These are phyloP conservation scores for Saccharomycopsis fodiens DNA, from an alignment of 805 yeast genomes.

Conservation along the genomic window DNA sequence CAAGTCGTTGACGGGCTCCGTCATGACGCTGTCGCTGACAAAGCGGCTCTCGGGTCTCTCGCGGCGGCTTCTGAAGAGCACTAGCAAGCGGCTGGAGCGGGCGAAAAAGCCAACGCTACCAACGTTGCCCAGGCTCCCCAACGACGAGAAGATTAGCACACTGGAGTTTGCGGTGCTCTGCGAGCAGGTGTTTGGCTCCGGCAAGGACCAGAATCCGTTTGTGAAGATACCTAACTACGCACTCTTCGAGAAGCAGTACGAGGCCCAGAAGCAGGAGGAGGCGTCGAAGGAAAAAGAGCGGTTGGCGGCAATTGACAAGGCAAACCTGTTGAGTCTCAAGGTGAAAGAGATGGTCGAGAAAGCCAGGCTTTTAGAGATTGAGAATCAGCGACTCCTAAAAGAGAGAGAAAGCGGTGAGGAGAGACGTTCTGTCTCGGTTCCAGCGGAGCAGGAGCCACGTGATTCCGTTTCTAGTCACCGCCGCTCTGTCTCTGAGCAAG, in stretches of 20 bases:
- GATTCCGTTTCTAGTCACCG: not conserved
- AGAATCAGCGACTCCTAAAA: constrained; percentile 15
- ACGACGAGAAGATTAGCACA: constrained; percentile 21
- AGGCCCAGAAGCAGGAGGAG: constrained; percentile 11
- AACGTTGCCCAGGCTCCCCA: constrained; percentile 26
- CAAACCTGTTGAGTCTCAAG: constrained; percentile 10
- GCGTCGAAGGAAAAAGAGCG: constrained; percentile 12
- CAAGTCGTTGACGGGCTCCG: constrained; percentile 10
- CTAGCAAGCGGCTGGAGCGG: constrained; percentile 12
- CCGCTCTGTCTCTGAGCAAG: constrained; percentile 5
- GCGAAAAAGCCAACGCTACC: constrained; percentile 20
- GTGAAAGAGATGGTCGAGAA: constrained; percentile 16
- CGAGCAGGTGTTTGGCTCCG: constrained; percentile 26
- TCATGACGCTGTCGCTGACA: not conserved
- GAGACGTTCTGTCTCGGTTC: not conserved
- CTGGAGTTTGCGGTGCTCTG: constrained; percentile 27
- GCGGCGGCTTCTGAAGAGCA: constrained; percentile 9
- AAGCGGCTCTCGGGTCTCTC: constrained; percentile 1
- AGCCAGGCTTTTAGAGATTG: constrained; percentile 16
- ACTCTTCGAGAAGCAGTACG: constrained; percentile 7
- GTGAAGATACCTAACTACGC: constrained; percentile 10
- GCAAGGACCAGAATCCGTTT: constrained; percentile 1
- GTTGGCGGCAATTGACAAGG: constrained; percentile 14
- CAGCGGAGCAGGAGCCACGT: not conserved
- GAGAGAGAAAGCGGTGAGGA: constrained; percentile 13